Evolutionary conservation across 2,329 filamentous ascomycete genomes (phyloP), one percentile per base, ranked within the genome.

Genomic region (Bimuria novae-zelandiae): DNA sequence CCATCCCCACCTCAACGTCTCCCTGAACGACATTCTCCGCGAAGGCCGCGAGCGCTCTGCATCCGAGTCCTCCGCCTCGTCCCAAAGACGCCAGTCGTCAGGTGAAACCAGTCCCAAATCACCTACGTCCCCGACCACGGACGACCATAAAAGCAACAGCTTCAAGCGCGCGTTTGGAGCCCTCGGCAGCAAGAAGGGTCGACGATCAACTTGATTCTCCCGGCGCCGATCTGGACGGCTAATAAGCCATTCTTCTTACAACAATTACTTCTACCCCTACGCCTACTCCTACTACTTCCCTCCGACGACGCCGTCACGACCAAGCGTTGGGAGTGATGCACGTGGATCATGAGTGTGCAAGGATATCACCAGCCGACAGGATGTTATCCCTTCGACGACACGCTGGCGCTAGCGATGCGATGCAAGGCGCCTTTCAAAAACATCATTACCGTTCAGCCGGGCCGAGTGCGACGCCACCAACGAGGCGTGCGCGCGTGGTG

Each of bases 1-100:
- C 19, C 70, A 75, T 39, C 70, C 71, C 25, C 69, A 72, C 42
- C 70, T 73, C 58, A 75, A 75, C 50, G 71, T 75, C 56, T 72
- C 67, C 11, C 61, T 75, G 17, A 70, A 75, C 30, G 71, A 75
- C 56, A 72, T 75, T 17, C 66, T 75, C 22, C 70, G 70, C 36
- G 71, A 75, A 51, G 72, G 63, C 12, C 70, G 70, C 55, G 70
- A 68, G 46, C 60, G 65, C 17, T 73, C 70, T 16, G 61, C 63
- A 40, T 72, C 70, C 16, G 60, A 69, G 22, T 72, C 69, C 6
- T 71, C 69, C 7, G 56, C 56, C 10, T 62, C 61, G 16, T 68
- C 65, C n/a, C 60, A 68, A 17, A 37, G 25, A 7, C 51, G 51
- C 14, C 41, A 44, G 27, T 32, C 58, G 56, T 14, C 63, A n/a